These are phyloP conservation scores for Ploettnerulaceae sp. DNA, from an alignment of 2,329 filamentous ascomycete species.

Conservation along the genomic window DNA sequence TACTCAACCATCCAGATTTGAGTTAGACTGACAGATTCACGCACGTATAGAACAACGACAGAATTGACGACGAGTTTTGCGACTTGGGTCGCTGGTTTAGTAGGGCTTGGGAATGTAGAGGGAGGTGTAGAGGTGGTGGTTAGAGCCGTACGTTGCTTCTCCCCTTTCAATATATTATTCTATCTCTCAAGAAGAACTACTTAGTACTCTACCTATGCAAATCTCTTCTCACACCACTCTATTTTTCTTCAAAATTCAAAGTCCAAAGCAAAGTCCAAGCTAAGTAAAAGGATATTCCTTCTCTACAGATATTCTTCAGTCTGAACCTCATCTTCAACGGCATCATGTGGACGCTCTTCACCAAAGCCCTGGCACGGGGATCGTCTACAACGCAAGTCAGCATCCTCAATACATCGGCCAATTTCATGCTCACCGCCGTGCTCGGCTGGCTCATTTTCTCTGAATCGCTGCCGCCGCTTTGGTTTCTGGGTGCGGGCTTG, in stretches of 20 bases:
- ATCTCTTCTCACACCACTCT: not conserved
- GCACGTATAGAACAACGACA: constrained; percentile 45
- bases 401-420: constrained; percentile 77
- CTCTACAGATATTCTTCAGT: constrained; percentile 56
- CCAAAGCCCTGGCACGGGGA: constrained; percentile 67
- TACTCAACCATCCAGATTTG: not conserved
- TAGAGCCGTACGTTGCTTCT: constrained; percentile 42
- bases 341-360: constrained; percentile 79
- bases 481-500: constrained; percentile 70
- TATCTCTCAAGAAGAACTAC: not conserved
- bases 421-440: constrained; percentile 74
- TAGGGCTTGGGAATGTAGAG: constrained; percentile 42
- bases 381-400: constrained; percentile 74
- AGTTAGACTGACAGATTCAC: constrained; percentile 10
- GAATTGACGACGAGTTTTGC: constrained; percentile 50
- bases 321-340: constrained; percentile 44
- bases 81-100: constrained; percentile 39
- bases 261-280: no score
- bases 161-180: not conserved
- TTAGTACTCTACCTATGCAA: no score
- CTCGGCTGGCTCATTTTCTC: constrained; percentile 66
- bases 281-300: no score
- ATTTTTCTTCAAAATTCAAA: no score
- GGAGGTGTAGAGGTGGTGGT: constrained; percentile 46
- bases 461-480: constrained; percentile 65